A percentile compares a stretch with the other conserved stretches of the same genome.
Evolutionary conservation across 371 early-diverging fungal genomes (phyloP).

Genomic region (Mortierella sp.): DNA sequence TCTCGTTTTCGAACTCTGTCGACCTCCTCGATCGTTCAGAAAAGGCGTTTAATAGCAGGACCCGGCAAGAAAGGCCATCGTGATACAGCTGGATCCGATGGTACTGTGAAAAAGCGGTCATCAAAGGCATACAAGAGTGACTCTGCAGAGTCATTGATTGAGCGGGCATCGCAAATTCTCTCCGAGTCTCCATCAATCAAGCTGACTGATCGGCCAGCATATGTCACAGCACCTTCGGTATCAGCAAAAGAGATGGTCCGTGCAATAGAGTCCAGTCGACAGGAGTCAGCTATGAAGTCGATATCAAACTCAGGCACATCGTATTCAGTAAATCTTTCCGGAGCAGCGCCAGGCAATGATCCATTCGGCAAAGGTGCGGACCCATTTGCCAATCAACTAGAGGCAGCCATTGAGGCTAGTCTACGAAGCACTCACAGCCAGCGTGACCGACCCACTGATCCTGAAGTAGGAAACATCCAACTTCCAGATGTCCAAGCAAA

Average conservation of each 20-base stretch:
- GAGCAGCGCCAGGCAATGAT: slow-evolving; percentile 1
- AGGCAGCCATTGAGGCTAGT: slow-evolving; percentile 43
- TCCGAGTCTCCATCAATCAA: background rate
- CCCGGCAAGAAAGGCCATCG: slow-evolving; percentile 3
- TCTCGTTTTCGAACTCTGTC: slow-evolving; percentile 1
- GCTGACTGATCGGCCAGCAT: slow-evolving; percentile 14
- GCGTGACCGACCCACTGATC: background rate
- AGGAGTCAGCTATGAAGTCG: slow-evolving; percentile 2
- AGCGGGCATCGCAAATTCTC: background rate
- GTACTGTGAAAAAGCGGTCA: background rate
- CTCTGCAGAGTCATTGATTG: background rate
- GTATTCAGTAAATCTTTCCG: background rate
- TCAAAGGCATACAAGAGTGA: background rate
- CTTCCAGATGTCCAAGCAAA: slow-evolving; percentile 47
- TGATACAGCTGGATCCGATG: background rate
- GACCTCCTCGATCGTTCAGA: slow-evolving; percentile 4
- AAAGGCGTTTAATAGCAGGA: slow-evolving; percentile 3
- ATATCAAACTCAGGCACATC: background rate
- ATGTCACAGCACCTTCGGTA: slow-evolving; percentile 32
- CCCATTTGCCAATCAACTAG: slow-evolving; percentile 46
- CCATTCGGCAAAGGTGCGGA: slow-evolving; percentile 34
- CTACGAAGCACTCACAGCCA: background rate
- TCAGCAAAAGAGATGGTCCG: slow-evolving; percentile 49
- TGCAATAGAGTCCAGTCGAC: slow-evolving; percentile 46
- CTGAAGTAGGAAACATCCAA: background rate